phyloP scores from a whole-genome alignment of 371 early-diverging fungal genomes.

The Lichtheimia corymbifera region DNA sequence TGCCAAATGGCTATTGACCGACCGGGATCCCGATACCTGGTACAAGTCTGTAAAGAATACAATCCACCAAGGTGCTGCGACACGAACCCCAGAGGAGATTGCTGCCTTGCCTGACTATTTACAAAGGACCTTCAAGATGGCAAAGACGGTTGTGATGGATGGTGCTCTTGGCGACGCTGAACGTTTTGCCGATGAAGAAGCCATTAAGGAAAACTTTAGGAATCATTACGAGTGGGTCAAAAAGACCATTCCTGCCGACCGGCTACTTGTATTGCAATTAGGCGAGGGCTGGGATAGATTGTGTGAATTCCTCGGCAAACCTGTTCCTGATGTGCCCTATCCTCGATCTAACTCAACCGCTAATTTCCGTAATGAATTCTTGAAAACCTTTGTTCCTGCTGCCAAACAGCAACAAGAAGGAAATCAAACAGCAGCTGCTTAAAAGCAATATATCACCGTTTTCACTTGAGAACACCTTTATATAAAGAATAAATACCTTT shows the following conservation, averaged over 20 bases:
- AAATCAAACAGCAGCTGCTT: too few relatives aligned
- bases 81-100: too few relatives aligned
- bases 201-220: conserved; percentile 12
- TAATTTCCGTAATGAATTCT: not conserved
- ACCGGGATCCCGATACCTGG: conserved; percentile 36
- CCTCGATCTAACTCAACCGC: conserved; percentile 15
- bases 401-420: too few relatives aligned
- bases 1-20: conserved; percentile 36
- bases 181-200: conserved; percentile 22
- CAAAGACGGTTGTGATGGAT: conserved; percentile 7
- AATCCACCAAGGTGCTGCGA: conserved; percentile 1
- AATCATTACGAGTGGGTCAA: conserved; percentile 33
- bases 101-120: too few relatives aligned
- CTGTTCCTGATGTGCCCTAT: conserved; percentile 18
- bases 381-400: too few relatives aligned
- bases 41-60: conserved; percentile 32
- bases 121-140: conserved; percentile 6
- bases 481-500: too few relatives aligned
- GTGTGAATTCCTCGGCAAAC: conserved; percentile 19
- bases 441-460: too few relatives aligned
- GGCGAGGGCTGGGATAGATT: conserved; percentile 28
- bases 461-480: too few relatives aligned
- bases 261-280: conserved; percentile 24
- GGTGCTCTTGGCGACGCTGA: conserved; percentile 20
- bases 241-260: conserved; percentile 27